Percentiles rank a stretch among this genome's conserved stretches.
phyloP scores from a whole-genome alignment of 2,329 filamentous ascomycete species.

The Ophiostoma populinum region DNA sequence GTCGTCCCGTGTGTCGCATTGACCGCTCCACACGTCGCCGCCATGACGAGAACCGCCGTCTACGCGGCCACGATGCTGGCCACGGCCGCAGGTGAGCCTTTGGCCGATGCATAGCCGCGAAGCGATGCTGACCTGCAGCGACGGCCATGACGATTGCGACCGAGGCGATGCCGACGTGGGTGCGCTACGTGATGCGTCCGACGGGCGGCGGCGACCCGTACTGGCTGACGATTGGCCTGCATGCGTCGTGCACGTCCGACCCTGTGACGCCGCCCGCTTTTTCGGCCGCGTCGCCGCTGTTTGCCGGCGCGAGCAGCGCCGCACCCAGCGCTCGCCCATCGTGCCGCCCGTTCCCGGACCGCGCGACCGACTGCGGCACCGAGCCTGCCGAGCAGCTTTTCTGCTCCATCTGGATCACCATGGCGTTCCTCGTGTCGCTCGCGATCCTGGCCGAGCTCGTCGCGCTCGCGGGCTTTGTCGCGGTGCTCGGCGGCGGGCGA shows the following conservation, averaged over 20 bases:
- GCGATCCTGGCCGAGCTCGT: slow-evolving; percentile 68
- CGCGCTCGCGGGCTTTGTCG: slow-evolving; percentile 59
- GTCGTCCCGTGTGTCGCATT: no score
- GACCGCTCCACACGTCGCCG: not conserved
- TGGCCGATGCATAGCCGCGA: no score
- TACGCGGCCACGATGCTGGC: slow-evolving; percentile 26
- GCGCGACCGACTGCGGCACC: slow-evolving; percentile 41
- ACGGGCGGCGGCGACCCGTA: slow-evolving; percentile 28
- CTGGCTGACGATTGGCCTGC: slow-evolving; percentile 55
- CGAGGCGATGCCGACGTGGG: slow-evolving; percentile 54
- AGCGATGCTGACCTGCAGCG: slow-evolving; percentile 32
- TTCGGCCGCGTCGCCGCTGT: not conserved
- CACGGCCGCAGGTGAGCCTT: slow-evolving; percentile 25
- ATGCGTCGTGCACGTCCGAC: slow-evolving; percentile 60
- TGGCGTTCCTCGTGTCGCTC: slow-evolving; percentile 77
- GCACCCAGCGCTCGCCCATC: not conserved
- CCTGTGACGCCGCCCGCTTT: not conserved
- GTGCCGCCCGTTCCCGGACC: slow-evolving; percentile 51
- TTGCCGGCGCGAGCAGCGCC: not conserved
- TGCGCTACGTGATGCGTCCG: slow-evolving; percentile 37
- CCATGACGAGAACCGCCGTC: slow-evolving; percentile 27
- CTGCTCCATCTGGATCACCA: slow-evolving; percentile 80
- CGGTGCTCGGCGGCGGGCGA: slow-evolving; percentile 64
- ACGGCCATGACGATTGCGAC: slow-evolving; percentile 54
- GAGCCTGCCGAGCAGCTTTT: slow-evolving; percentile 47